Base-by-base conservation (phyloP, 1,284 basidiomycete genomes). In the Cryptococcus sp. region DNA sequence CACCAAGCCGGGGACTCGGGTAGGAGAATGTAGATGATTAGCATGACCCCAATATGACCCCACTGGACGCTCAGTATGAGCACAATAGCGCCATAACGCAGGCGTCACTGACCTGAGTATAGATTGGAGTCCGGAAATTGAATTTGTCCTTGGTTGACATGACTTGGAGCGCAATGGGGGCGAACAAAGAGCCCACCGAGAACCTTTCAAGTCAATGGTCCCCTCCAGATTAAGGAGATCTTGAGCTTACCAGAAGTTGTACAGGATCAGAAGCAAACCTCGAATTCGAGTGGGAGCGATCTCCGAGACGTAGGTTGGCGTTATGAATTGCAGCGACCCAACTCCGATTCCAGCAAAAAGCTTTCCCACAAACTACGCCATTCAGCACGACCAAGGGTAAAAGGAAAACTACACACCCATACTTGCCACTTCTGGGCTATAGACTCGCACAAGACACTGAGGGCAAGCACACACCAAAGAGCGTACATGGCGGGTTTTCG, bases 1-100 rank as follows among this genome's bases (percentile, higher is more conserved):
- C 31, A 61, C 52, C 55, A 67, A 18, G 46, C 44, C 2, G 64
- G 64, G 0, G 60, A 61, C 46, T 68, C 66, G 22, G 66, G 66
- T 3, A 69, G 39, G 49, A 65, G 45, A 44, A 65, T 23, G 53
- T 57, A 67, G 48, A 69, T 62, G 48, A 61, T 48, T 14, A 61
- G 41, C 55, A 66, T 60, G 34, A 57, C 16, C 7, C 59, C 63
- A 53, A 64, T 60, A 37, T 62, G 56, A 11, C 46, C 61, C 61
- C 61, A 67, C 49, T 69, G 55, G 10, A 56, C 51, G 45, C 54
- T 22, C 13, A 45, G 31, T 18, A 22, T 31, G 13, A 13, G 7
- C 5, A 25, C n/a, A 21, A 21, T 40, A 4, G 28, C 19, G 4
- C 50, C 39, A 16, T n/a, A 18, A 7, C 24, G 25, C 22, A 39